Conservation (phyloP, 2,329 filamentous ascomycete species). For the Microdochium trichocladiopsis region DNA sequence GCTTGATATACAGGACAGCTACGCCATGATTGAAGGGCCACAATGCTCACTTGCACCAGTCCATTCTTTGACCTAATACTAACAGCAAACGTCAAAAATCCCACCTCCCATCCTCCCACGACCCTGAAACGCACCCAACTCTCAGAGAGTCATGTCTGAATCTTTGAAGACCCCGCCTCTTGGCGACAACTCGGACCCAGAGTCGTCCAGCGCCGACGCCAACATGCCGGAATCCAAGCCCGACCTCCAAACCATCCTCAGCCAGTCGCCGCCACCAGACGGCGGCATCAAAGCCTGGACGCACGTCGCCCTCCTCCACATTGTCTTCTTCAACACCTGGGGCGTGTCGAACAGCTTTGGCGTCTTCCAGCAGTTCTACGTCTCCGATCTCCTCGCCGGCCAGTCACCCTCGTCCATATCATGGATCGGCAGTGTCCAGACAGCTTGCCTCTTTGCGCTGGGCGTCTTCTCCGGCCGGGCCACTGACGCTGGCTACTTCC, state of each 20-base stretch:
- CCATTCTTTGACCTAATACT: too few species aligned
- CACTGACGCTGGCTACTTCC: conserved; percentile 22
- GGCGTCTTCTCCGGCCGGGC: conserved; percentile 20
- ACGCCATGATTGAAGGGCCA: too few species aligned
- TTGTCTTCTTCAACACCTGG: conserved; percentile 4
- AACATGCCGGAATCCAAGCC: background rate
- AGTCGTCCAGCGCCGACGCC: background rate
- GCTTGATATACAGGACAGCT: too few species aligned
- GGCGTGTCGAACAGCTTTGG: conserved; percentile 17
- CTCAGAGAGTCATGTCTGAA: too few species aligned
- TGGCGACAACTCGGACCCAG: background rate
- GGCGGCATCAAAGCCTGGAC: background rate
- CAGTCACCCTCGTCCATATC: conserved; percentile 16
- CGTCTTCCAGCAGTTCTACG: conserved; percentile 23
- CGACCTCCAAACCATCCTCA: background rate
- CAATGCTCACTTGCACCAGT: too few species aligned
- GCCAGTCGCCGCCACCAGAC: background rate
- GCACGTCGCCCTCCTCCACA: background rate
- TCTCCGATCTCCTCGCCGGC: conserved; percentile 4
- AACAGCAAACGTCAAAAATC: too few species aligned
- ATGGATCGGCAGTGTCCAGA: conserved; percentile 21
- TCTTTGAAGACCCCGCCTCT: too few species aligned
- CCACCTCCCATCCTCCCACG: too few species aligned
- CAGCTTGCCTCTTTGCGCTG: conserved; percentile 20
- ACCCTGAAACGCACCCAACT: too few species aligned